Base-by-base conservation (phyloP, 768 basidiomycete genomes). In the Clavulina sp. region DNA sequence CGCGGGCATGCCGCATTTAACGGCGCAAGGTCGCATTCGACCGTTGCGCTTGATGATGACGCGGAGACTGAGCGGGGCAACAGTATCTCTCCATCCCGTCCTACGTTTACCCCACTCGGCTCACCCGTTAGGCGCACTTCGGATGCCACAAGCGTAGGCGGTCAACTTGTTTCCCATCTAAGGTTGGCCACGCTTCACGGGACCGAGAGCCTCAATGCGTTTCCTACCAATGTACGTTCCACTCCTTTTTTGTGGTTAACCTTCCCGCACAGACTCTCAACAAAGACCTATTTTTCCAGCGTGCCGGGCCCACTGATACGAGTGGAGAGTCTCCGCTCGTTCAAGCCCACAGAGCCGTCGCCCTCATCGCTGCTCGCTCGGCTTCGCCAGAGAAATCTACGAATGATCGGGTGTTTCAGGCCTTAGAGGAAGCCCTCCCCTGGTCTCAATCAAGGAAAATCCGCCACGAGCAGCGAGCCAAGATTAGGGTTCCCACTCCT, bases 381-480 rank as follows among this genome's bases (percentile, higher is more conserved):
- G 16, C 48, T 33, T 23, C 13, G 24, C 48, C 9, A 13, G 48
- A 9, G 7, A 18, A 7, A 7, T 38, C 34, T 38, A 19, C 48
- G 26, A 49, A 53, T 13, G 54, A 56, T 26, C 34, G 47, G 6
- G 54, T 56, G 19, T 41, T 56, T n/a, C 9, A 55, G 21, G 54
- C 54, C 29, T 34, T 56, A 6, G 54, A 56, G 28, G 55, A 40
- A 31, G 53, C 54, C 24, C 56, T 43, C n/a, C 54, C 54, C 6
- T 48, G 56, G 43, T 57, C 54, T n/a, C 47, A 54, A 9, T 53
- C 54, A n/a, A 23, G 54, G 21, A 56, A 54, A 40, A 29, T 56
- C 33, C 41, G 54, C 4, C 52, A 33, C 16, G 51, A 56, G 49
- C 53, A 56, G 28, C 56, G 51, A 29, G 54, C 47, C 28, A 26